phyloP scores from a whole-genome alignment of 768 basidiomycete genomes.

The Boletus rubescentipes region DNA sequence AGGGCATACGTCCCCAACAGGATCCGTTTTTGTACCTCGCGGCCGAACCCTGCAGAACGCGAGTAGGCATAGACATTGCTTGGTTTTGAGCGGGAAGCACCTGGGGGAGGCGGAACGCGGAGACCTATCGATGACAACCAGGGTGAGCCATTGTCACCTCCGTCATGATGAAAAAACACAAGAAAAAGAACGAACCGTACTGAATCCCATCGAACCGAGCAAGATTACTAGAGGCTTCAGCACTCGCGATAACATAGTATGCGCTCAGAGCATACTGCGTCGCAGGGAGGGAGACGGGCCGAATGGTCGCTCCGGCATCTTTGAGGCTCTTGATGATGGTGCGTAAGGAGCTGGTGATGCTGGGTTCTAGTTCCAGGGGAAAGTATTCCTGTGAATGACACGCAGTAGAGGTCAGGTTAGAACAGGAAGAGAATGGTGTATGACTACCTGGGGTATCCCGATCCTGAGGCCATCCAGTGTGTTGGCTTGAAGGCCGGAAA shows the following conservation, averaged over 20 bases:
- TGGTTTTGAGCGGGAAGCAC: conserved; percentile 46
- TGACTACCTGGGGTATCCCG: conserved; percentile 69
- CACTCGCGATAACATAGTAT: conserved; percentile 94
- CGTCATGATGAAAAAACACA: neutral
- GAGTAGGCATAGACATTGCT: conserved; percentile 62
- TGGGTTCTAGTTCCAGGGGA: conserved; percentile 57
- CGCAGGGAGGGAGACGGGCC: conserved; percentile 71
- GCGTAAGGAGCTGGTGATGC: conserved; percentile 47
- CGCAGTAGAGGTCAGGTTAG: neutral
- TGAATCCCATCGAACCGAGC: conserved; percentile 87
- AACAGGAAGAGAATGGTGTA: neutral
- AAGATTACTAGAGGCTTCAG: conserved; percentile 91
- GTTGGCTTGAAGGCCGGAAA: neutral
- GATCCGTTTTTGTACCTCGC: conserved; percentile 84
- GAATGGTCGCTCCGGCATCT: conserved; percentile 60
- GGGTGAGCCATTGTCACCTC: neutral
- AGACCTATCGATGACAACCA: conserved; percentile 39
- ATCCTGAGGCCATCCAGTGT: conserved; percentile 57
- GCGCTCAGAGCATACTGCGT: conserved; percentile 78
- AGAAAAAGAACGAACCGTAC: conserved; percentile 55
- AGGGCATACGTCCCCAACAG: conserved; percentile 90
- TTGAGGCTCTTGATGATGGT: conserved; percentile 41
- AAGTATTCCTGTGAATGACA: conserved; percentile 65
- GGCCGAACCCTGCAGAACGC: conserved; percentile 72
- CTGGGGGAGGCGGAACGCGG: conserved; percentile 44